phyloP scores from a whole-genome alignment of 306 rosid species.

The Arachis stenosperma region DNA sequence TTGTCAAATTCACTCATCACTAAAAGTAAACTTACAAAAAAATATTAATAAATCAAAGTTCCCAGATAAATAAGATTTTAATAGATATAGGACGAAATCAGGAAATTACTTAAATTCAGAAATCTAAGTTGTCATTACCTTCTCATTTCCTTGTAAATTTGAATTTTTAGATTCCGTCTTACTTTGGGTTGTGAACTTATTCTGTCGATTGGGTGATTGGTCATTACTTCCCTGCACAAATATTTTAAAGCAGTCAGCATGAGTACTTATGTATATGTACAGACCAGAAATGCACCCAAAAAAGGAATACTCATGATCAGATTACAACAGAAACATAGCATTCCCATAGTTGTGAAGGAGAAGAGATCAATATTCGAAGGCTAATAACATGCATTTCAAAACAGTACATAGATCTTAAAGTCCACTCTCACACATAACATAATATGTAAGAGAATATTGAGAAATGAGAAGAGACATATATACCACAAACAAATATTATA shows the following conservation, averaged over 20 bases:
- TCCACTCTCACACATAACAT: slow-evolving; percentile 14
- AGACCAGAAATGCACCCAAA: neutral
- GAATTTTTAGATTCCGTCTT: slow-evolving; percentile 47
- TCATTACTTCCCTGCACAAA: slow-evolving; percentile 58
- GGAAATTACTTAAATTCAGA: slow-evolving; percentile 28
- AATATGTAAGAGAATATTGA: slow-evolving; percentile 15
- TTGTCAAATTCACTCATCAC: slow-evolving; percentile 81
- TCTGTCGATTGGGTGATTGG: slow-evolving; percentile 59
- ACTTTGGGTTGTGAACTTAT: slow-evolving; percentile 43
- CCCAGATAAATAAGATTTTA: neutral
- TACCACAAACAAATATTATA: neutral
- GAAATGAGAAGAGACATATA: neutral
- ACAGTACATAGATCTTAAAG: slow-evolving; percentile 8
- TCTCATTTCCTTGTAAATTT: slow-evolving; percentile 51
- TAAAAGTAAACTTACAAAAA: slow-evolving; percentile 41
- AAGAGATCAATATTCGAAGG: neutral
- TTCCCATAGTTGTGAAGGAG: slow-evolving; percentile 12
- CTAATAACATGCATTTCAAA: slow-evolving; percentile 1
- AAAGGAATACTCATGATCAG: neutral
- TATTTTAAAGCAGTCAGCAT: slow-evolving; percentile 16
- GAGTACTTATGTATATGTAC: neutral
- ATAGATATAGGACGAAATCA: neutral
- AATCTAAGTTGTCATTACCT: slow-evolving; percentile 47
- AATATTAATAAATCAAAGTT: neutral
- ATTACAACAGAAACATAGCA: slow-evolving; percentile 1